Base-by-base conservation (phyloP, 2,329 filamentous ascomycete genomes). In the Sclerotinia borealis region DNA sequence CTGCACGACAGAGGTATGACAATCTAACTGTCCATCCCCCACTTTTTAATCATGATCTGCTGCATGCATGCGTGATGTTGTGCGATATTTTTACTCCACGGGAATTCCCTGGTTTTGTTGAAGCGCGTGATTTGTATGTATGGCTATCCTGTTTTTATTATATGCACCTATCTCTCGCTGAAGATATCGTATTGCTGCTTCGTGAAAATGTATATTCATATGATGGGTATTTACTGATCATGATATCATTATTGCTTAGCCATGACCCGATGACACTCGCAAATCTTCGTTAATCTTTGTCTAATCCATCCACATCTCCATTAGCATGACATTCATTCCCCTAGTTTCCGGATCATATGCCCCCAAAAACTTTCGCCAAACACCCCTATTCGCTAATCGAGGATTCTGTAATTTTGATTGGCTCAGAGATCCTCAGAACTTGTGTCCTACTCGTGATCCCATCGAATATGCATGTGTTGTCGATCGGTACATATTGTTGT, bases 391-490 rank as follows among this genome's bases (percentile, higher is more conserved):
- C n/a, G 27, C 59, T 29, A 41, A 13, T 34, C 45, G 59, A 27
- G 37, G 54, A 34, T 56, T 17, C 51, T n/a, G 22, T 31, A 17
- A 39, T 6, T 50, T 73, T 64, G 72, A 61, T 34, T 11, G 10
- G 7, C n/a, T 58, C 29, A 45, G 29, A 34, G 2, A 72, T 68
- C 65, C 67, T 68, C 37, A 75, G 54, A 27, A 75, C 63, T 48
- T 74, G 72, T 5, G 69, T 68, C 61, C 71, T 69, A 62, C 73
- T 75, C n/a, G 68, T 66, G 48, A 90, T 86, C 27, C 87, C 87
- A 77, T 90, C 87, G 69, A 87, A 89, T 66, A 90, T 80, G 72
- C 87, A 89, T 19, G 85, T 87, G 74, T 89, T 88, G 70, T 90
- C 86, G 67, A 89, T 83, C 29, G 87, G 86, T 49, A 89, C 80